phyloP scores from a whole-genome alignment of 257 asterid species.

The Asclepias syriaca region DNA sequence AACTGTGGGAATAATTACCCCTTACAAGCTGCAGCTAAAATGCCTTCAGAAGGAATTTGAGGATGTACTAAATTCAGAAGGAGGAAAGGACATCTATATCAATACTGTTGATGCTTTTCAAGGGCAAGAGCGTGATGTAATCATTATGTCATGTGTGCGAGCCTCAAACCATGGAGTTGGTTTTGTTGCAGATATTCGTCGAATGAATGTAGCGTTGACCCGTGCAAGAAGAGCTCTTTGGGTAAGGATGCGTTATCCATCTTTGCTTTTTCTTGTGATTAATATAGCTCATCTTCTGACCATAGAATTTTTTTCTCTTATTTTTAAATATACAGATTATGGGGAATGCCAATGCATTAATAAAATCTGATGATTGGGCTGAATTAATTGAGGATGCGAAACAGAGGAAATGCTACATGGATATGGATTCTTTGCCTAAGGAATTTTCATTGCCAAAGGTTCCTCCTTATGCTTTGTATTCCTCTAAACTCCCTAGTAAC shows the following conservation, averaged over 20 bases:
- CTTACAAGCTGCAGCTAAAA: slow-evolving; percentile 92
- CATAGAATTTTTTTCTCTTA: slow-evolving; percentile 5
- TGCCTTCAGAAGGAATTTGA: slow-evolving; percentile 96
- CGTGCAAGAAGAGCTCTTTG: slow-evolving; percentile 98
- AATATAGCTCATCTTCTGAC: slow-evolving; percentile 2
- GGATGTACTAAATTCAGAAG: slow-evolving; percentile 79
- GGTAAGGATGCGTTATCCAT: slow-evolving; percentile 38
- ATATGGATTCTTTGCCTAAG: slow-evolving; percentile 88
- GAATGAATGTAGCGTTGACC: slow-evolving; percentile 97
- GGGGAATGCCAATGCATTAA: slow-evolving; percentile 88
- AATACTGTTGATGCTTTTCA: slow-evolving; percentile 99
- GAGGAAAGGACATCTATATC: slow-evolving; percentile 89
- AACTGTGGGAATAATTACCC: slow-evolving; percentile 94
- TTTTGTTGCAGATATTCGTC: slow-evolving; percentile 94
- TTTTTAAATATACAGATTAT: slow-evolving; percentile 49
- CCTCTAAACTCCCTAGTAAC: slow-evolving; percentile 42
- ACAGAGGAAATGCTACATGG: slow-evolving; percentile 75
- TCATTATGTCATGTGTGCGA: slow-evolving; percentile 97
- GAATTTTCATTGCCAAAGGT: slow-evolving; percentile 58
- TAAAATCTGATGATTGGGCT: slow-evolving; percentile 94
- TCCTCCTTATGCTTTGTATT: slow-evolving; percentile 35
- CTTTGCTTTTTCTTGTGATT: neutral
- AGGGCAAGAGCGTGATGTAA: slow-evolving; percentile 98
- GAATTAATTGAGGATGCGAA: slow-evolving; percentile 81
- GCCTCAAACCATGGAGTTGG: slow-evolving; percentile 96